These are phyloP conservation scores for Kernera saxatilis DNA, from an alignment of 345 rosid genomes.

Conservation along the genomic window DNA sequence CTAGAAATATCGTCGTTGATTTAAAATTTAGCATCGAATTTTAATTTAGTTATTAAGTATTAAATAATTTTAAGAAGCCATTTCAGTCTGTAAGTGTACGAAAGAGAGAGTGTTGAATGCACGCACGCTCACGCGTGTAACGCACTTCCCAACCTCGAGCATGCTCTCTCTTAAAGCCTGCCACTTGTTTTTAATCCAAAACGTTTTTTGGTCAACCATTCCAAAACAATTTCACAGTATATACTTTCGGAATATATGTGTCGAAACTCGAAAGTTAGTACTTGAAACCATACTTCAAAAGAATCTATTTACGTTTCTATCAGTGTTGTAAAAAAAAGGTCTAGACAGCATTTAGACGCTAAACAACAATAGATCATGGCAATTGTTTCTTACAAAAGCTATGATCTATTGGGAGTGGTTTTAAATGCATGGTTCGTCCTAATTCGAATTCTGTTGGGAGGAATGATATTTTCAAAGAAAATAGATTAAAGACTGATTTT, in stretches of 20 bases:
- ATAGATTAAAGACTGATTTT: no score
- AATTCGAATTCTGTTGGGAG: no score
- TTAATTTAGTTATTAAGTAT: neutral
- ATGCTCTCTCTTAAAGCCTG: constrained; percentile 21
- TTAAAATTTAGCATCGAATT: neutral
- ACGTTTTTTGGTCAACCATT: neutral
- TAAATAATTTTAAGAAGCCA: neutral
- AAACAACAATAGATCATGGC: no score
- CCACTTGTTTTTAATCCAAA: neutral
- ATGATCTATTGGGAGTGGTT: no score
- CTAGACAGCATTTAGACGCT: no score
- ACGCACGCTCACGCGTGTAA: constrained; percentile 33
- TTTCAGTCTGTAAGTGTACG: neutral
- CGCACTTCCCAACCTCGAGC: constrained; percentile 17
- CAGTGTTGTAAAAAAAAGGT: no score
- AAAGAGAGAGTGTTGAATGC: neutral
- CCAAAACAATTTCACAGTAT: neutral
- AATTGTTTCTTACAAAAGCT: no score
- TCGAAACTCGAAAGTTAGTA: neutral
- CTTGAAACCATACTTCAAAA: no score
- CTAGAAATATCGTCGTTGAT: neutral
- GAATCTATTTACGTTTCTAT: no score
- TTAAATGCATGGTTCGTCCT: no score
- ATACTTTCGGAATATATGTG: neutral
- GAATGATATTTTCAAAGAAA: no score